A percentile compares a stretch with the other conserved stretches of the same genome.
These are phyloP conservation scores for Suhomyces pyralidae DNA, from an alignment of 805 yeast species.

Conservation along the genomic window DNA sequence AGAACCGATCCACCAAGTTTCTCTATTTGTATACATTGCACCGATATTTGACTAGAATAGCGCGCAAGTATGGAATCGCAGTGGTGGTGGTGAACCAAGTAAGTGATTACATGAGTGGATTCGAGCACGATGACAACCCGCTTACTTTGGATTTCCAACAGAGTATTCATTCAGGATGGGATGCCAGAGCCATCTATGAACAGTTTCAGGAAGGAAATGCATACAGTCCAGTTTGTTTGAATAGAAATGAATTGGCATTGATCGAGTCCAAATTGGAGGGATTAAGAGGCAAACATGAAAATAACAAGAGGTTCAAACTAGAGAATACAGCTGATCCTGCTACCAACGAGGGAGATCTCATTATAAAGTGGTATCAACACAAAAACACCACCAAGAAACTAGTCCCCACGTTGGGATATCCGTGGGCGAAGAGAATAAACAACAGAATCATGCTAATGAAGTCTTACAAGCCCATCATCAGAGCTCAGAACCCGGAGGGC, in stretches of 20 bases:
- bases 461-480: constrained; percentile 23
- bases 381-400: constrained; percentile 13
- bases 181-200: constrained; percentile 4
- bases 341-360: neutral
- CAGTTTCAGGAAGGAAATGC: neutral
- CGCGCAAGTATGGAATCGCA: constrained; percentile 15
- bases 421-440: constrained; percentile 27
- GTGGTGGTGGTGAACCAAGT: constrained; percentile 24
- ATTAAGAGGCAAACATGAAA: neutral
- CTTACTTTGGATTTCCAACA: constrained; percentile 16
- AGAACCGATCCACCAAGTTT: constrained; percentile 16
- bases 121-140: constrained; percentile 11
- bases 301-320: neutral
- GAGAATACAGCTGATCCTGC: neutral
- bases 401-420: constrained; percentile 34
- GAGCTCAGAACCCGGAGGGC: neutral
- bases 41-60: constrained; percentile 16
- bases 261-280: neutral
- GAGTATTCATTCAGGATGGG: constrained; percentile 24
- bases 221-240: neutral
- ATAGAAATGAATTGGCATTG: neutral
- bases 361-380: neutral
- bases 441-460: constrained; percentile 28
- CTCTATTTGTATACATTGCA: constrained; percentile 17
- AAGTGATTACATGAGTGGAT: constrained; percentile 15